Conservation (phyloP, 1,284 basidiomycete genomes). For the Hypsizygus ulmarius region DNA sequence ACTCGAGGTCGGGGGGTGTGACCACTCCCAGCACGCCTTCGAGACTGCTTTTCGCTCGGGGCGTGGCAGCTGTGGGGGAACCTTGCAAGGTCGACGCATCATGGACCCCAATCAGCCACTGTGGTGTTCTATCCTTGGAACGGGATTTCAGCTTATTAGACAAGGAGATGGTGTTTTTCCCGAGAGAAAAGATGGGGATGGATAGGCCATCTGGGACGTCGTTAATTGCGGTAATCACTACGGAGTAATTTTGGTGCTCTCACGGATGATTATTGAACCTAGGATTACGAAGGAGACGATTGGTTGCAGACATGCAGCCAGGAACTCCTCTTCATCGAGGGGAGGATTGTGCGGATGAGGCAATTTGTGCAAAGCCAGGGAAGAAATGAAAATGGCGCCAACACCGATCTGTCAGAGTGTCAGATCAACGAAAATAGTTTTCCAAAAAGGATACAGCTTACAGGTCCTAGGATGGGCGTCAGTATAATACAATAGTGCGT, state of each 20-base stretch:
- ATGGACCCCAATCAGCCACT: constrained; percentile 13
- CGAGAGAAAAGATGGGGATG: constrained; percentile 16
- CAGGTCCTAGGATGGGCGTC: constrained; percentile 44
- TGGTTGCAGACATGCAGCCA: constrained; percentile 71
- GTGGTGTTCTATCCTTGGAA: constrained; percentile 6
- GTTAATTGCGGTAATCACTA: too few species aligned
- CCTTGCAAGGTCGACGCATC: not conserved
- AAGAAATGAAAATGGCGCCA: constrained; percentile 84
- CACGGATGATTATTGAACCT: constrained; percentile 78
- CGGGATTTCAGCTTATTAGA: constrained; percentile 7
- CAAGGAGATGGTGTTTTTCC: constrained; percentile 8
- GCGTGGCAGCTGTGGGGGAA: not conserved
- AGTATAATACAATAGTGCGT: constrained; percentile 2
- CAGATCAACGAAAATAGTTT: constrained; percentile 7
- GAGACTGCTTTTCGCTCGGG: not conserved
- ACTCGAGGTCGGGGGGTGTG: not conserved
- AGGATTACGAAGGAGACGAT: constrained; percentile 85
- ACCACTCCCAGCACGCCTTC: not conserved
- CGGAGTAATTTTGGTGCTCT: not conserved
- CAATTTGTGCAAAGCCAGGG: constrained; percentile 68
- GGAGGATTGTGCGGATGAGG: constrained; percentile 60
- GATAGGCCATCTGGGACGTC: constrained; percentile 14
- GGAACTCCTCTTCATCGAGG: constrained; percentile 61
- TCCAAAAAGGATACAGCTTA: constrained; percentile 30
- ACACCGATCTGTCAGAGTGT: constrained; percentile 61